phyloP scores from a whole-genome alignment of 305 asterid species.

The Withania somnifera region DNA sequence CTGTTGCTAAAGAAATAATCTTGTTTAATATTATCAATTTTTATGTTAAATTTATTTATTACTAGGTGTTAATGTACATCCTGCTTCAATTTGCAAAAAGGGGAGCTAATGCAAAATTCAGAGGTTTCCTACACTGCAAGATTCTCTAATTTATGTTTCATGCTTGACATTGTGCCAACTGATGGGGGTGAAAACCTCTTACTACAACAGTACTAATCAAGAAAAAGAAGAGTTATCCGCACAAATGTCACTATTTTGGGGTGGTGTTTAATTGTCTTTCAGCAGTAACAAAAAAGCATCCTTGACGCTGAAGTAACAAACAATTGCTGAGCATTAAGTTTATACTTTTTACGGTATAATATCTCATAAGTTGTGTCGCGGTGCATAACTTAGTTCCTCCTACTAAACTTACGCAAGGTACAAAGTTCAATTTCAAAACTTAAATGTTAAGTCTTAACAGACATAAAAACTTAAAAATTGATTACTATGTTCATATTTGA shows the following conservation, averaged over 20 bases:
- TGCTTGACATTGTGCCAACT: neutral
- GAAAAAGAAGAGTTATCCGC: neutral
- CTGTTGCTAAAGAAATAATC: neutral
- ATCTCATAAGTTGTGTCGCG: too few relatives aligned
- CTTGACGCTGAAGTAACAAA: too few relatives aligned
- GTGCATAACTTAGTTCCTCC: too few relatives aligned
- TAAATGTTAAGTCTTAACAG: neutral
- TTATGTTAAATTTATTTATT: neutral
- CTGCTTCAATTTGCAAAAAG: neutral
- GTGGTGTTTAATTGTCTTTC: neutral
- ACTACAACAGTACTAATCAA: neutral
- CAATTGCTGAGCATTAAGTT: too few relatives aligned
- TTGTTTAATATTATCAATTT: neutral
- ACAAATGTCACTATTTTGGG: neutral
- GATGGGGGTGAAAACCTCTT: neutral
- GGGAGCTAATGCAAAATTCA: neutral
- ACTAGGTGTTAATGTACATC: neutral
- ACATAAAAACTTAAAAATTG: neutral
- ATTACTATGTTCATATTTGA: neutral
- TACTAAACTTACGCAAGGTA: too few relatives aligned
- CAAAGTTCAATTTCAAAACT: too few relatives aligned
- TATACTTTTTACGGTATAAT: too few relatives aligned
- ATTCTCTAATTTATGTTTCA: neutral
- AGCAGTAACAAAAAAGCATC: neutral
- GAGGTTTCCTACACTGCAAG: neutral